Evolutionary conservation across 2,329 filamentous ascomycete genomes (phyloP).

Genomic region (Teratosphaeria nubilosa): DNA sequence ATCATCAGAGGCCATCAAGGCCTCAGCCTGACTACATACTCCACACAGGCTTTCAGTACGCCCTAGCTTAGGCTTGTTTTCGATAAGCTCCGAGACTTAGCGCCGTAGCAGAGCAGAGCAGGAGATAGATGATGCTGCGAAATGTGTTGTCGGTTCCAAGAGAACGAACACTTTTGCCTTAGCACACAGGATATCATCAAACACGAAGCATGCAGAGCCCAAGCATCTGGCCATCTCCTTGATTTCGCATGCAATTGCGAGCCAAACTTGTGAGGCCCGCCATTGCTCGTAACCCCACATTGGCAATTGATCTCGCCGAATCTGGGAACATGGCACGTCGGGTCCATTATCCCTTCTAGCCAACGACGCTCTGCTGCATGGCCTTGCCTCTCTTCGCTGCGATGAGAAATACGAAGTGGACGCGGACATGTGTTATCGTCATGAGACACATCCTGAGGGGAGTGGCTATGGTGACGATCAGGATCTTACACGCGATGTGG

Average conservation of each 20-base stretch:
- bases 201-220: constrained; percentile 3
- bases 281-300: not conserved
- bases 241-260: not conserved
- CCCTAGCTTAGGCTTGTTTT: constrained; percentile 7
- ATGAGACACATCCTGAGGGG: not conserved
- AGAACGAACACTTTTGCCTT: constrained; percentile 1
- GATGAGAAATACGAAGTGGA: not conserved
- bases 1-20: not conserved
- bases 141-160: constrained; percentile 4
- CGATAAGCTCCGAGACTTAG: constrained; percentile 11
- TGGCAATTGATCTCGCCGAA: not conserved
- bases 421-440: not conserved
- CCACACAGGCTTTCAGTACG: not conserved
- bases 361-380: not conserved
- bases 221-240: not conserved
- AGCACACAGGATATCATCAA: constrained; percentile 6
- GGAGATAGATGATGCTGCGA: constrained; percentile 6
- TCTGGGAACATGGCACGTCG: not conserved
- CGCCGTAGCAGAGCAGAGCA: constrained; percentile 10
- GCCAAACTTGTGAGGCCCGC: not conserved
- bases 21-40: constrained; percentile 1
- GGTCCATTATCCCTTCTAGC: not conserved
- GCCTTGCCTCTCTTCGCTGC: not conserved
- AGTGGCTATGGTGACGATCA: not conserved
- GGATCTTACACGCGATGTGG: not conserved